Evolutionary conservation across 495 filamentous ascomycete genomes (phyloP).

Genomic region (Beverwykella pulmonaria): DNA sequence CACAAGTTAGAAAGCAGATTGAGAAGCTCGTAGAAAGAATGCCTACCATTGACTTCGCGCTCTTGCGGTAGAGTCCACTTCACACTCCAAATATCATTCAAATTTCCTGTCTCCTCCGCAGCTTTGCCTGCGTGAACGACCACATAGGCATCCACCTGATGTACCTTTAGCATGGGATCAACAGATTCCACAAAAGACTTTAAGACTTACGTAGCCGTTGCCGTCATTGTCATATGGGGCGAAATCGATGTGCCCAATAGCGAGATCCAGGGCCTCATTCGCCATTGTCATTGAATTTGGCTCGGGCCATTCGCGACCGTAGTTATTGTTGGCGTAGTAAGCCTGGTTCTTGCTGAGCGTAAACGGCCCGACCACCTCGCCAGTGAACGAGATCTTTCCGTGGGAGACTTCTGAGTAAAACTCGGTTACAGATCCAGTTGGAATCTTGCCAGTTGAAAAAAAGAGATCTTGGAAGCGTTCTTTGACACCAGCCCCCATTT

Average conservation of each 20-base stretch:
- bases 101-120: conserved; percentile 12
- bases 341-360: conserved; percentile 27
- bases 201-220: conserved; percentile 18
- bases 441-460: conserved; percentile 29
- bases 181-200: not conserved
- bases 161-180: not conserved
- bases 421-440: conserved; percentile 25
- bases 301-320: conserved; percentile 16
- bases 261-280: conserved; percentile 10
- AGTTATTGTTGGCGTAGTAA: conserved; percentile 26
- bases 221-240: conserved; percentile 28
- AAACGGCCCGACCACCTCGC: conserved; percentile 27
- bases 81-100: conserved; percentile 22
- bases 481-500: conserved; percentile 20
- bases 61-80: conserved; percentile 23
- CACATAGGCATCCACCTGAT: conserved; percentile 27
- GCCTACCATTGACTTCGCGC: conserved; percentile 9
- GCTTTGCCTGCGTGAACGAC: conserved; percentile 28
- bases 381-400: conserved; percentile 20
- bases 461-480: conserved; percentile 23
- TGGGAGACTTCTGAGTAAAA: conserved; percentile 27
- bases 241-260: not conserved
- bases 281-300: conserved; percentile 28
- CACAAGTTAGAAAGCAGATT: not conserved
- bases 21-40: not conserved